These are phyloP conservation scores for Endocladia muricata DNA, from an alignment of 31 red algal genomes.

Conservation along the genomic window DNA sequence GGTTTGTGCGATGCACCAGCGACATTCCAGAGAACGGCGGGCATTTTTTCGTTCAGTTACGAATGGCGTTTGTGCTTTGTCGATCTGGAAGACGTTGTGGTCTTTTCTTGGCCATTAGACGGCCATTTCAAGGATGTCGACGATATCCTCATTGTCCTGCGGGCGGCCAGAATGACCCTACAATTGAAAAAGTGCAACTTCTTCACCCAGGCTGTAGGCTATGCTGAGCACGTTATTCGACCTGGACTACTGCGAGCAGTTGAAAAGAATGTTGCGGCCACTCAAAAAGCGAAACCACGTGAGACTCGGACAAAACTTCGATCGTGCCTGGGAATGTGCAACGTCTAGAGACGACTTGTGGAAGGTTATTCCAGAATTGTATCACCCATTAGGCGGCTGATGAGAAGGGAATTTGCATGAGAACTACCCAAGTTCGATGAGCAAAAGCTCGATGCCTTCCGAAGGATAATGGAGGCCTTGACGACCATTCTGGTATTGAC, in stretches of 20 bases:
- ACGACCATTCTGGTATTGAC: neutral
- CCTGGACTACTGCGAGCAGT: neutral
- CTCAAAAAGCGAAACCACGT: no score
- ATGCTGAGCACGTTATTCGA: neutral
- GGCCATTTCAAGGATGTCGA: constrained; percentile 1
- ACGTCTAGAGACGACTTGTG: neutral
- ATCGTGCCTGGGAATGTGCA: no score
- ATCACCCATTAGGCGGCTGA: neutral
- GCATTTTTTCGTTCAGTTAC: neutral
- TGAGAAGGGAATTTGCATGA: neutral
- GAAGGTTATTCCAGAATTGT: neutral
- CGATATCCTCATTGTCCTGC: neutral
- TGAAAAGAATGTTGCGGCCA: no score
- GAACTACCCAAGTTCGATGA: neutral
- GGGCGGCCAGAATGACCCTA: neutral
- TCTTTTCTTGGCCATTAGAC: constrained; percentile 9
- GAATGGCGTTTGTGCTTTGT: constrained; percentile 19
- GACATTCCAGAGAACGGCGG: constrained; percentile 35
- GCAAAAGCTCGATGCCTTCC: neutral
- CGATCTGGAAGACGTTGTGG: constrained; percentile 22
- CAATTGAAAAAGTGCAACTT: constrained; percentile 15
- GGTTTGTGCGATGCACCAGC: constrained; percentile 32
- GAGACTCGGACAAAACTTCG: no score
- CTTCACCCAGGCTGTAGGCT: neutral
- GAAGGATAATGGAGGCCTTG: neutral